Conservation (phyloP, 495 filamentous ascomycete species). For the Aspergillus leporis region DNA sequence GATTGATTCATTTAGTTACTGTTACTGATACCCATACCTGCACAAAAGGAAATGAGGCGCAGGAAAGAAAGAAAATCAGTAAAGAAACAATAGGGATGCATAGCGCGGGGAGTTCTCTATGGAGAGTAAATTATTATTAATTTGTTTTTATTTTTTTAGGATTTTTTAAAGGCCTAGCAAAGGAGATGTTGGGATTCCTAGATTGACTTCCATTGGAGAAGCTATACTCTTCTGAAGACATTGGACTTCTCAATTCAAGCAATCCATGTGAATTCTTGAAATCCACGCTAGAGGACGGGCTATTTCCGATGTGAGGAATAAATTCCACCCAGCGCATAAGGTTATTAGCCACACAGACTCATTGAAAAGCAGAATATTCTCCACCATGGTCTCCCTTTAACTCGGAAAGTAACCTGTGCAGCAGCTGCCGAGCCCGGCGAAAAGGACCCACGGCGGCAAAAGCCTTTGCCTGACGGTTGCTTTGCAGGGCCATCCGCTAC, state of each 20-base stretch:
- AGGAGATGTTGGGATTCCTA: no score
- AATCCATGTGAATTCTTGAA: no score
- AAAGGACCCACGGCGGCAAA: slow-evolving; percentile 34
- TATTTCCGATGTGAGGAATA: slow-evolving; percentile 9
- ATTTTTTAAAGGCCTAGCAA: no score
- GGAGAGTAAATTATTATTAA: neutral
- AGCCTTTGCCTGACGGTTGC: slow-evolving; percentile 14
- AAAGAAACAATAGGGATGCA: neutral
- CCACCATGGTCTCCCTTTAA: no score
- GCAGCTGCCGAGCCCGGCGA: slow-evolving; percentile 13
- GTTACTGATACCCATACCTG: slow-evolving; percentile 2
- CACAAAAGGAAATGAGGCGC: neutral
- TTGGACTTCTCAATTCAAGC: no score
- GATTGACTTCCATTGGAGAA: no score
- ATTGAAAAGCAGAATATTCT: no score
- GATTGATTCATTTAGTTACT: slow-evolving; percentile 43
- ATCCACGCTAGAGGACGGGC: neutral
- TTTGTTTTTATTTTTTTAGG: no score
- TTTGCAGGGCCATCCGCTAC: slow-evolving; percentile 18
- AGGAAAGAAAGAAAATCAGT: neutral
- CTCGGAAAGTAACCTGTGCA: neutral
- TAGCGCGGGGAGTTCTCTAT: neutral
- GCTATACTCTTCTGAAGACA: no score
- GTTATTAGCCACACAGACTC: no score
- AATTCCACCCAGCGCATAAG: neutral